Percentiles rank a stretch among this genome's conserved stretches.
These are phyloP conservation scores for apple (Malus domestica) DNA, from an alignment of 306 rosid species.

Conservation along the genomic window DNA sequence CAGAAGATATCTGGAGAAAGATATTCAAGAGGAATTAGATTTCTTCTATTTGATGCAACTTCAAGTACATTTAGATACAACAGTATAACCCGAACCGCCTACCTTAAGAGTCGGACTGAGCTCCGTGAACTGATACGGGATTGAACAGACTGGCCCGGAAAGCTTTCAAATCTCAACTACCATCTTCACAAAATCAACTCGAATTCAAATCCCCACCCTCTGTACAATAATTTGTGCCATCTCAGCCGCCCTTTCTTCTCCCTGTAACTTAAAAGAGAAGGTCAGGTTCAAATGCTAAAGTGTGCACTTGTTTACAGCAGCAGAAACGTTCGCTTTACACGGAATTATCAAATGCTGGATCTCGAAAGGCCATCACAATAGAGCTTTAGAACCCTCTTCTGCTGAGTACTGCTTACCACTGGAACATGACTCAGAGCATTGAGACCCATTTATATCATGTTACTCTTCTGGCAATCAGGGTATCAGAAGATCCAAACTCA, in stretches of 20 bases:
- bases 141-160: conserved; percentile 1
- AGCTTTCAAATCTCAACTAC: conserved; percentile 6
- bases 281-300: not conserved
- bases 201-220: conserved; percentile 12
- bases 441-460: not conserved
- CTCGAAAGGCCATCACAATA: not conserved
- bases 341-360: conserved; percentile 15
- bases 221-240: conserved; percentile 25
- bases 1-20: not conserved
- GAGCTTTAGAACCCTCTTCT: conserved; percentile 1
- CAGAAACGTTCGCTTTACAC: conserved; percentile 11
- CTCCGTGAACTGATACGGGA: not conserved
- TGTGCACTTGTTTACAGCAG: conserved; percentile 22
- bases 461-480: not conserved
- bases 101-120: not conserved
- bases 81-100: not conserved
- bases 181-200: conserved; percentile 7
- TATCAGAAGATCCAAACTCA: conserved; percentile 3
- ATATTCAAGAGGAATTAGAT: conserved; percentile 5
- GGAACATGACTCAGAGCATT: conserved; percentile 4
- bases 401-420: not conserved
- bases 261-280: not conserved
- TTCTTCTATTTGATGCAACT: conserved; percentile 16
- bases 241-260: conserved; percentile 16
- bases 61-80: conserved; percentile 12